These are phyloP conservation scores for Ramalina intermedia DNA, from an alignment of 495 filamentous ascomycete species.

Conservation along the genomic window DNA sequence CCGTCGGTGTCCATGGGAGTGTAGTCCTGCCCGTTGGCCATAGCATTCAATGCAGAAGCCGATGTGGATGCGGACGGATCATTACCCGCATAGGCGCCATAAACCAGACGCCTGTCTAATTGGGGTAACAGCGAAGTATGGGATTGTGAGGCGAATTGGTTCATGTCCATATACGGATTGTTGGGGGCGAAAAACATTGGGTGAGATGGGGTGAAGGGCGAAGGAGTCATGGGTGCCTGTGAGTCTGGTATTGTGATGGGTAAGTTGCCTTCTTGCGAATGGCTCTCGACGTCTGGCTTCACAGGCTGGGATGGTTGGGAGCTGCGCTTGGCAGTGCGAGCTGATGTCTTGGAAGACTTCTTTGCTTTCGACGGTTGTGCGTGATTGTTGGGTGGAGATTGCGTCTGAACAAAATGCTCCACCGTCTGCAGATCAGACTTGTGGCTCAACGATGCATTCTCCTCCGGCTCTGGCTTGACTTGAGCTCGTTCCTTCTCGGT, in stretches of 20 bases:
- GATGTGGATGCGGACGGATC: slow-evolving; percentile 28
- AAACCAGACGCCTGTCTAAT: slow-evolving; percentile 65
- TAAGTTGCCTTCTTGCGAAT: slow-evolving; percentile 18
- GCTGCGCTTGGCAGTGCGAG: slow-evolving; percentile 13
- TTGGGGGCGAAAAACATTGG: slow-evolving; percentile 32
- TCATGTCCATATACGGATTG: slow-evolving; percentile 14
- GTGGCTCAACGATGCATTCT: slow-evolving; percentile 70
- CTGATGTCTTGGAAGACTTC: slow-evolving; percentile 22
- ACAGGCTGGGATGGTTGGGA: slow-evolving; percentile 11
- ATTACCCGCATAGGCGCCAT: slow-evolving; percentile 57
- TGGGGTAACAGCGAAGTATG: slow-evolving; percentile 37
- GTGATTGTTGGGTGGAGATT: slow-evolving; percentile 40
- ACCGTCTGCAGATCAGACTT: slow-evolving; percentile 83
- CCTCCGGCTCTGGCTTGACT: slow-evolving; percentile 54
- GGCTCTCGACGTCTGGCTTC: slow-evolving; percentile 16
- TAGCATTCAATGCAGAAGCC: slow-evolving; percentile 10
- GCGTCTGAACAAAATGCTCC: slow-evolving; percentile 83
- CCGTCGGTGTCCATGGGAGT: background rate
- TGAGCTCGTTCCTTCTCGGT: slow-evolving; percentile 63
- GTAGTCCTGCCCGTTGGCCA: slow-evolving; percentile 4
- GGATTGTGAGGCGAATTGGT: slow-evolving; percentile 26
- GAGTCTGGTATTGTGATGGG: slow-evolving; percentile 26
- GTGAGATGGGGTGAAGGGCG: slow-evolving; percentile 23
- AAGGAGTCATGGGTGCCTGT: slow-evolving; percentile 20
- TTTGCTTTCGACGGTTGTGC: slow-evolving; percentile 33